Evolutionary conservation across 2,329 filamentous ascomycete species (phyloP), one percentile per base, ranked within the genome.

Genomic region (Pseudogymnoascus sp.): DNA sequence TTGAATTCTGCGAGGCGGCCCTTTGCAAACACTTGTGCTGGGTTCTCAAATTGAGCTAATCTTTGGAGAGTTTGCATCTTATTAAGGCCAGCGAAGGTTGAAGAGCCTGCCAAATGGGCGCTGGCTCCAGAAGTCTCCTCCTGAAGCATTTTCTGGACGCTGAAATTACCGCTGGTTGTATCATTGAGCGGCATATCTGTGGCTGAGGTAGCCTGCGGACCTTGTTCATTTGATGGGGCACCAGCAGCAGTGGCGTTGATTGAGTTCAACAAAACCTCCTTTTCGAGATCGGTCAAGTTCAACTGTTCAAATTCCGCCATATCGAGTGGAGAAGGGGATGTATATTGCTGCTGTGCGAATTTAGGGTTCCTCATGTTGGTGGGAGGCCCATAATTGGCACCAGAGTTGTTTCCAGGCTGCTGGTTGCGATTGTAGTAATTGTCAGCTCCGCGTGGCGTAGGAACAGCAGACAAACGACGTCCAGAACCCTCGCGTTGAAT

Each of bases 401-500:
- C n/a, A 26, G 50, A 33, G 50, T 33, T 56, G 50, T 56, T 56
- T 40, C 59, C 59, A 40, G 59, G 59, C 31, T 26, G 23, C 23
- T 60, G 59, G 35, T 60, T 38, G 35, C 59, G 59, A 19, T 42
- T 31, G 17, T 56, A 56, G 59, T 40, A 60, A 31, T 38, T 60
- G 9, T 60, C 59, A 26, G 59, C 13, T 40, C 21, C 35, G 23
- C 59, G 59, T 42, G 23, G 19, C 5, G 33, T 19, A 31, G 59
- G 19, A 37, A 38, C 15, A 31, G 13, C 29, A 38, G 33, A 7
- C n/a, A 60, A 19, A 26, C 70, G 66, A 64, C 72, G 65, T 37
- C 69, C 68, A 19, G 70, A 68, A 15, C 72, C 71, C 65, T 75
- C 72, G 19, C 73, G 71, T 44, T 74, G 73, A 53, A 74, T 72